A percentile compares a stretch with the other conserved stretches of the same genome.
Conservation (phyloP, 2,329 filamentous ascomycete species). For the Penicillium sp. region DNA sequence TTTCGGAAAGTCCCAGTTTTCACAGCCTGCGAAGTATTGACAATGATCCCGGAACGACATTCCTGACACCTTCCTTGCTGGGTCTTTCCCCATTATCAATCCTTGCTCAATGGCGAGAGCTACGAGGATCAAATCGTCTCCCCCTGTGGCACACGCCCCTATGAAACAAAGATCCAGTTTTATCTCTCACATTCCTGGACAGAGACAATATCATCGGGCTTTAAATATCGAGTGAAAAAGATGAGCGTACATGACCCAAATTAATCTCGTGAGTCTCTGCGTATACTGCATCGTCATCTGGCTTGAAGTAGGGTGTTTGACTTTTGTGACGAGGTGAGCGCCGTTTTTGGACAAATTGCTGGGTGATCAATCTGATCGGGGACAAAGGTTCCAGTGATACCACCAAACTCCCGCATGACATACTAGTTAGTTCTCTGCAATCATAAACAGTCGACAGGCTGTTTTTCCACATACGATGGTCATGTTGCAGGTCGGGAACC, state of each 20-base stretch:
- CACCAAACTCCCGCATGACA: constrained; percentile 40
- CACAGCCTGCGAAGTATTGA: constrained; percentile 44
- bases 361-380: constrained; percentile 42
- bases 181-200: constrained; percentile 37
- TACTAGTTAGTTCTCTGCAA: too few relatives aligned
- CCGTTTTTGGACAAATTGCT: constrained; percentile 37
- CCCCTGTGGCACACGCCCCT: constrained; percentile 50
- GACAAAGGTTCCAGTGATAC: constrained; percentile 46
- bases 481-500: constrained; percentile 54
- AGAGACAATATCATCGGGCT: constrained; percentile 49
- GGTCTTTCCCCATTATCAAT: constrained; percentile 36
- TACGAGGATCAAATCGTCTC: constrained; percentile 44
- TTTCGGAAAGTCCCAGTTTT: constrained; percentile 36
- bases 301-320: constrained; percentile 39
- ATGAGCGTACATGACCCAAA: constrained; percentile 39
- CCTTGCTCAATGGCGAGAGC: constrained; percentile 46
- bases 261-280: constrained; percentile 42
- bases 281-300: constrained; percentile 44
- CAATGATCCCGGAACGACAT: constrained; percentile 45
- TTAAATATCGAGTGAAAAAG: constrained; percentile 45
- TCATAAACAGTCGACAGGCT: too few relatives aligned
- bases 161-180: constrained; percentile 49
- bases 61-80: constrained; percentile 37
- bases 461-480: constrained; percentile 30
- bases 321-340: constrained; percentile 37